Percentiles rank a stretch among this genome's conserved stretches.
These are phyloP conservation scores for Geotrichum citri-aurantii DNA, from an alignment of 1,139 yeast genomes.

Conservation along the genomic window DNA sequence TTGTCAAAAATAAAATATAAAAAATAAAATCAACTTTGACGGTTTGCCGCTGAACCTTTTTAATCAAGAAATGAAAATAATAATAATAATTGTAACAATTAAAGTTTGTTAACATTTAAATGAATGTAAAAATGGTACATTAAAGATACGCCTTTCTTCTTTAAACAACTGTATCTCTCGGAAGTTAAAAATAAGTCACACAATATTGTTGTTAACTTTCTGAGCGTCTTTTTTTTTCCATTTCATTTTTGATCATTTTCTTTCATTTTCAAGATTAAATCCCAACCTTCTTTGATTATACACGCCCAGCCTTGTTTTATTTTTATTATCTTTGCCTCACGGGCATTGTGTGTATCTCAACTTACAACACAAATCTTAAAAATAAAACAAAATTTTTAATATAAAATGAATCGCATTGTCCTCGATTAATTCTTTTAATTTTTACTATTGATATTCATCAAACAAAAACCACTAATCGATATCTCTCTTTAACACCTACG, in stretches of 20 bases:
- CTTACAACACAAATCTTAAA: too few relatives aligned
- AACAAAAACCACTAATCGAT: background rate
- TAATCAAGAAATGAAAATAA: too few relatives aligned
- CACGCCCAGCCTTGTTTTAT: background rate
- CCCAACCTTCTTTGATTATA: background rate
- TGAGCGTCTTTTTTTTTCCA: background rate
- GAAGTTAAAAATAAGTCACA: background rate
- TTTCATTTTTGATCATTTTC: background rate
- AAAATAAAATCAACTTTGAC: too few relatives aligned
- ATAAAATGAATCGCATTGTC: background rate
- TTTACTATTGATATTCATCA: background rate
- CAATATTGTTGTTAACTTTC: too few relatives aligned
- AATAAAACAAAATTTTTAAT: background rate
- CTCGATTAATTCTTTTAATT: background rate
- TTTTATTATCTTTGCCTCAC: background rate
- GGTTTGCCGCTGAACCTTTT: background rate
- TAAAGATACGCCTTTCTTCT: background rate
- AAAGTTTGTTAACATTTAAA: too few relatives aligned
- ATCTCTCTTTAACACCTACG: background rate
- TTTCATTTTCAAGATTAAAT: background rate
- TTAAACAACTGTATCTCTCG: background rate
- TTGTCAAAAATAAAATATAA: too few relatives aligned
- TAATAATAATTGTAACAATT: too few relatives aligned
- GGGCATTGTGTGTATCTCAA: too few relatives aligned
- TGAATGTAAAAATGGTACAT: background rate